Base-by-base conservation (phyloP, 768 basidiomycete genomes). In the Pleurotus tuoliensis region DNA sequence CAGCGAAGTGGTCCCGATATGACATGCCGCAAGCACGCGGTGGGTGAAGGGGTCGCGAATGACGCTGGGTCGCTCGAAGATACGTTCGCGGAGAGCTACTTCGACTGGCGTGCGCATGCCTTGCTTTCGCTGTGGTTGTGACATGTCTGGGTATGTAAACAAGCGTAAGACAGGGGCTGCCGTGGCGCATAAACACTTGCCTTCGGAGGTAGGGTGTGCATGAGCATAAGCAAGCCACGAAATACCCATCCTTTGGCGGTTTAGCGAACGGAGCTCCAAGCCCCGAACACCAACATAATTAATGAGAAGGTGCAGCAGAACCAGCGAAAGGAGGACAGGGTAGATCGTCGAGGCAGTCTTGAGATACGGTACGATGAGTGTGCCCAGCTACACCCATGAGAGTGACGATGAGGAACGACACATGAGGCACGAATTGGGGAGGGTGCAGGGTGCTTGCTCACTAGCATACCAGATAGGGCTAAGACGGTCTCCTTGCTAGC, bases 401-500 rank as follows among this genome's bases (percentile, higher is more conserved):
- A 34, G 30, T 34, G 30, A 34, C 30, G 1, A 34, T 34, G 30
- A 7, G 27, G 27, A 30, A 30, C 8, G 27, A 6, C 27, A 11
- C 8, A 34, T 34, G 30, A 34, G 30, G 11, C 8, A 34, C 7
- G 30, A 9, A 34, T 8, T 24, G 30, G 11, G 3, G 30, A 11
- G 30, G 30, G 30, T 8, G 9, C 30, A 34, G 8, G 30, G 27
- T 8, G 30, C 30, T 34, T 34, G 30, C 82, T 64, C 56, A 87
- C 87, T 66, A 88, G 63, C 80, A 87, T 84, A 16, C 87, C 87
- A 1, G 83, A 62, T 27, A 89, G 77, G 1, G 82, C 83, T 2
- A 90, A 69, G 0, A 88, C 81, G 0, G 87, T 89, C 67, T 88
- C 86, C 59, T 85, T 84, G 66, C 86, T 88, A 0, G 82, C 77